Base-by-base conservation (phyloP, 1,284 basidiomycete genomes). In the Psilocybe mexicana region DNA sequence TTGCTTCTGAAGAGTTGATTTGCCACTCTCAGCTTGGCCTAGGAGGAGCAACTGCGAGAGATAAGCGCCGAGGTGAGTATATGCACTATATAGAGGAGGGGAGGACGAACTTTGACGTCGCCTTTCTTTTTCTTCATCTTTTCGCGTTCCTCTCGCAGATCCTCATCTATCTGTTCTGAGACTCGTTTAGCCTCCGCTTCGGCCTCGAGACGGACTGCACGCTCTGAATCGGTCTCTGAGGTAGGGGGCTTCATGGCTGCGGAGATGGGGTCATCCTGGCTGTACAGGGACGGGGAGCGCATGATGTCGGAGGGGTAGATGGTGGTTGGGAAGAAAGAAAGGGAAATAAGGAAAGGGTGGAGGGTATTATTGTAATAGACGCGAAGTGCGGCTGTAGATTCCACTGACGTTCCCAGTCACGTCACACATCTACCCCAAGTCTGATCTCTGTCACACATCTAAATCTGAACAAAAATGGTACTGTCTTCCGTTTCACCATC, bases 1-100 rank as follows among this genome's bases (percentile, higher is more conserved):
- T 70, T 93, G 90, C 69, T 92, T 92, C 70, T 90, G 88, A 33
- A 92, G 79, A 0, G 89, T 92, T 18, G 87, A 90, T 70, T 92
- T 92, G 63, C 90, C 90, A 28, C 88, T 90, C 76, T 92, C 90
- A 46, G 90, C 90, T 65, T 92, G 90, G 42, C 90, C 90, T 46
- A 92, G 82, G 52, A 92, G 80, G 18, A 92, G 76, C 43, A 92
- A 75, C 89, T 92, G 52, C 18, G 18, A 18, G 48, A 36, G 40
- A 50, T 54, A 54, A 54, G 52, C 57, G 57, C 52, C 50, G 52
- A 52, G 30, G 60, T 74, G 65, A 68, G 69, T 76, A 69, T 72
- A 72, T 74, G 74, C 72, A 72, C 61, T n/a, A 56, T 43, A 42
- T 30, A 5, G 55, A 36, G 6, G 47, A 52, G 36, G 25, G 35